Evolutionary conservation across 768 basidiomycete species (phyloP), one percentile per base, ranked within the genome.

Genomic region (Cystofilobasidium ferigula): DNA sequence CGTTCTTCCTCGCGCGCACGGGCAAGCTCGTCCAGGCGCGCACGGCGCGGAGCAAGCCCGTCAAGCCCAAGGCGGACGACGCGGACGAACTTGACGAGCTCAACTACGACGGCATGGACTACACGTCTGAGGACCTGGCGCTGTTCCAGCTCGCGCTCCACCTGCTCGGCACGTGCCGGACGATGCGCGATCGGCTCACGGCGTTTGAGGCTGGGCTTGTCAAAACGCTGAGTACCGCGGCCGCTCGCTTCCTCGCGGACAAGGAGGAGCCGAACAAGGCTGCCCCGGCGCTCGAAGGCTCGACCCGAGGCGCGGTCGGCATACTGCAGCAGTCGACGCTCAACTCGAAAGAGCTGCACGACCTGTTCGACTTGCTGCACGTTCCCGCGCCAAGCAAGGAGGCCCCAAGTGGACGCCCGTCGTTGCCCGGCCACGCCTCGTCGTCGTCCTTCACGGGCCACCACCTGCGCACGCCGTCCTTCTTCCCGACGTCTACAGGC

Each of bases 61-160:
- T 26, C 32, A 53, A 22, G 58, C 28, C 38, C 28, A 35, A 12
- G 30, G 30, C 51, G 51, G 18, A 26, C 43, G 78, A 79, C 67
- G 30, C 26, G 22, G 70, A 72, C 34, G 63, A 62, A 18, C 28
- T 66, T 12, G 75, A 77, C 62, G 76, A 78, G 59, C 65, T 77
- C 53, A 89, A 90, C 58, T 78, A 92, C 40, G 76, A 78, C 34
- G 78, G 80, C 26, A 68, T 80, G 26, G 89, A 98, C 76, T 97
- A 95, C 72, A 85, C 87, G 2, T 78, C 85, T 4, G 84, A 89
- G 64, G 93, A 98, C 75, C 95, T 91, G 89, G 81, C 84, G 2
- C 80, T 84, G 34, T 90, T 97, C 64, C 93, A 95, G 75, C 76
- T 83, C 14, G 84, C 84, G 2, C 76, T 97, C 18, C 89, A 90